phyloP scores from a whole-genome alignment of 768 basidiomycete genomes.

The Boletus edulis region DNA sequence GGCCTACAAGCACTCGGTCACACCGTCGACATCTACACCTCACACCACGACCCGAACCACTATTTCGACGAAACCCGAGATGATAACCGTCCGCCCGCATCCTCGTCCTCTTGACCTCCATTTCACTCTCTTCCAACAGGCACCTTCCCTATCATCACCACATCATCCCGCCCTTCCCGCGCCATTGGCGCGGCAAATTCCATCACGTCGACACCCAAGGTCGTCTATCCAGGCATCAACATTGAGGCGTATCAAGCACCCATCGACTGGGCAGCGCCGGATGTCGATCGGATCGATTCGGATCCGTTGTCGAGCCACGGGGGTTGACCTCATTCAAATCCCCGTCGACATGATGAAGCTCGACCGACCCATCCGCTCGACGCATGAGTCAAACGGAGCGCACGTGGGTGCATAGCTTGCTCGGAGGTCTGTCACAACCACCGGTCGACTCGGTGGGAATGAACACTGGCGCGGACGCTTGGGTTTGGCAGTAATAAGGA shows the following conservation, averaged over 20 bases:
- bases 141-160: too few species aligned
- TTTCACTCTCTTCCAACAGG: background rate
- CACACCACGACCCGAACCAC: constrained; percentile 80
- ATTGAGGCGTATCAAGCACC: constrained; percentile 64
- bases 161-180: too few species aligned
- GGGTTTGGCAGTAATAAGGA: too few species aligned
- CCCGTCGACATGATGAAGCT: too few species aligned
- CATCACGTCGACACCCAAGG: constrained; percentile 56
- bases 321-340: too few species aligned
- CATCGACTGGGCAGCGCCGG: constrained; percentile 42
- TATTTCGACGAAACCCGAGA: constrained; percentile 94
- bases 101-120: constrained; percentile 11
- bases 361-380: too few species aligned
- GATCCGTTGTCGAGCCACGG: too few species aligned
- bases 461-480: too few species aligned
- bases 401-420: too few species aligned
- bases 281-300: constrained; percentile 53
- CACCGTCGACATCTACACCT: constrained; percentile 86
- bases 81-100: constrained; percentile 44
- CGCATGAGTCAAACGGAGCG: too few species aligned
- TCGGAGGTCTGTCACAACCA: too few species aligned
- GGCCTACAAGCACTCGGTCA: constrained; percentile 86
- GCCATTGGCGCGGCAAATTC: constrained; percentile 25
- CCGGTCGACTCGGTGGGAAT: too few species aligned
- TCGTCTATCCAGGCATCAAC: constrained; percentile 98